Percentiles rank a stretch among this genome's conserved stretches.
Conservation (phyloP, 1,284 basidiomycete genomes). For the Limonomyces culmigenus region DNA sequence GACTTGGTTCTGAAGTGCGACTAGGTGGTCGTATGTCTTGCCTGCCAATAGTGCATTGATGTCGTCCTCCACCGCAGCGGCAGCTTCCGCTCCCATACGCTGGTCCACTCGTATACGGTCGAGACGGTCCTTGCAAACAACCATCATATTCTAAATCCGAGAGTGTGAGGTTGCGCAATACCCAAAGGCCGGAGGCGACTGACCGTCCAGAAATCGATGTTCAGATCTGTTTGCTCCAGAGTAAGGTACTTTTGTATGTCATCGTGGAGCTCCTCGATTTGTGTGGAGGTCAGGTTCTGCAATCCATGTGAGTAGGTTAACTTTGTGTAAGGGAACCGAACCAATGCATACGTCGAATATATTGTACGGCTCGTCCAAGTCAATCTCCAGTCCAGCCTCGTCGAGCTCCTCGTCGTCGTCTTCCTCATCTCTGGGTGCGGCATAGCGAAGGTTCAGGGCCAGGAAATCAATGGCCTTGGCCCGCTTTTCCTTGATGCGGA, state of each 20-base stretch:
- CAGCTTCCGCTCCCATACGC: conserved; percentile 43
- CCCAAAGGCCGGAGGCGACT: conserved; percentile 14
- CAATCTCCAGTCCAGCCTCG: conserved; percentile 86
- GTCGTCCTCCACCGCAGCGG: conserved; percentile 68
- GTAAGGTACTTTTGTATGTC: conserved; percentile 89
- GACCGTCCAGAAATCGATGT: conserved; percentile 96
- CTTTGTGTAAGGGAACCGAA: no score
- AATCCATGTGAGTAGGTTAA: no score
- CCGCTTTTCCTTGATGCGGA: conserved; percentile 87
- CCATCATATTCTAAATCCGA: conserved; percentile 72
- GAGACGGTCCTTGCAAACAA: conserved; percentile 87
- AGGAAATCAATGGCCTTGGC: conserved; percentile 94
- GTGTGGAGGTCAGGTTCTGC: conserved; percentile 73
- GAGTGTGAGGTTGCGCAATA: conserved; percentile 3
- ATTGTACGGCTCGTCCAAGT: conserved; percentile 94
- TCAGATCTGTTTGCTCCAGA: conserved; percentile 71
- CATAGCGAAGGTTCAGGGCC: conserved; percentile 84
- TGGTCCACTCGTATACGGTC: conserved; percentile 52
- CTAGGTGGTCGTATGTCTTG: conserved; percentile 74
- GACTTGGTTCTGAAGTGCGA: conserved; percentile 71
- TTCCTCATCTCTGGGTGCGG: conserved; percentile 47
- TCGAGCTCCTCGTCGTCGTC: conserved; percentile 54
- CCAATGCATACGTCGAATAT: conserved; percentile 74
- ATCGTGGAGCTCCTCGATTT: conserved; percentile 85
- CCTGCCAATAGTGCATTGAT: conserved; percentile 59